These are phyloP conservation scores for Bauhinia variegata DNA, from an alignment of 306 rosid genomes.

Conservation along the genomic window DNA sequence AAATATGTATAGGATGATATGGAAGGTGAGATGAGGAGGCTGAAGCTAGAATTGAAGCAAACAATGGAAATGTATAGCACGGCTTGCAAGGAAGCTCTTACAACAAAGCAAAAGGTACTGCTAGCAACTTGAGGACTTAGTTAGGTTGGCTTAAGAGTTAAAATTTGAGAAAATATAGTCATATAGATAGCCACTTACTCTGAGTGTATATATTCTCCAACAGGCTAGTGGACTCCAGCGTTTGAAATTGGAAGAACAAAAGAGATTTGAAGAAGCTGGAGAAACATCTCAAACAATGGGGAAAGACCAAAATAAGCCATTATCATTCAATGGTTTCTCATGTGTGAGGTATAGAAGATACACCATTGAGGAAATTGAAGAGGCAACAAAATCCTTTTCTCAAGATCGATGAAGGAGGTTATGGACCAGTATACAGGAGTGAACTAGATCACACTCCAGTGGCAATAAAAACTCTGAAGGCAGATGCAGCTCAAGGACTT, in stretches of 20 bases:
- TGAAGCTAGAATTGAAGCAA: slow-evolving; percentile 78
- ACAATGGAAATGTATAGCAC: slow-evolving; percentile 87
- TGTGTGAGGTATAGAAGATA: slow-evolving; percentile 66
- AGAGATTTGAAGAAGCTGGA: slow-evolving; percentile 66
- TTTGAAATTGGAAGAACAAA: slow-evolving; percentile 74
- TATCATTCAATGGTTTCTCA: background rate
- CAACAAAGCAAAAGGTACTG: slow-evolving; percentile 66
- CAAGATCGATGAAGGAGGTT: slow-evolving; percentile 90
- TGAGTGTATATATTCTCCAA: background rate
- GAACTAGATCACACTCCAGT: slow-evolving; percentile 81
- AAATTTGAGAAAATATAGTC: slow-evolving; percentile 4
- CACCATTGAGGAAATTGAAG: slow-evolving; percentile 68
- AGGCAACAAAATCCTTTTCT: slow-evolving; percentile 57
- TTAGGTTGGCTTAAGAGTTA: background rate
- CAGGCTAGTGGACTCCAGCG: slow-evolving; percentile 75
- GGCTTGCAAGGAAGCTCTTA: slow-evolving; percentile 80
- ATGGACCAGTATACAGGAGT: slow-evolving; percentile 74
- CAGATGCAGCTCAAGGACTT: slow-evolving; percentile 81
- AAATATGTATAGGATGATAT: slow-evolving; percentile 64
- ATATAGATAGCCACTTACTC: background rate
- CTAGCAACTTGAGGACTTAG: background rate
- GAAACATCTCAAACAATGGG: slow-evolving; percentile 63
- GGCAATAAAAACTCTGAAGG: slow-evolving; percentile 73
- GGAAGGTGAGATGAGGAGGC: slow-evolving; percentile 88
- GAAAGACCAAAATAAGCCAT: slow-evolving; percentile 46